Evolutionary conservation across 768 basidiomycete species (phyloP).

Genomic region (Podaxis rugospora): DNA sequence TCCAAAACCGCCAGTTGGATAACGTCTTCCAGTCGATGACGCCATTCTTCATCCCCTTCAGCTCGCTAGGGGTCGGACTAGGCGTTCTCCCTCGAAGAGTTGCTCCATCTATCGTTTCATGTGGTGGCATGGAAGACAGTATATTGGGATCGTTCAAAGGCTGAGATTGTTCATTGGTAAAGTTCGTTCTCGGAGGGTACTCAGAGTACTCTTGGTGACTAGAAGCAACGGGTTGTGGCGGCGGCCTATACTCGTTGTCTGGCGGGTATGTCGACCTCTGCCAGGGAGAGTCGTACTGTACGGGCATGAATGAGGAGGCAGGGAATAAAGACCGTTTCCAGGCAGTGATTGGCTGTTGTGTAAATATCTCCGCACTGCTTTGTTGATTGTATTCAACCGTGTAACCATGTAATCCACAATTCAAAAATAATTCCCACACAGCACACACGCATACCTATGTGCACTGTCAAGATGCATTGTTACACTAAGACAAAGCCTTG

Average conservation of each 20-base stretch:
- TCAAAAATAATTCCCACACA: too few relatives aligned
- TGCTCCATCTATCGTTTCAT: neutral
- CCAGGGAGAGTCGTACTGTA: neutral
- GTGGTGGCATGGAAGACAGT: neutral
- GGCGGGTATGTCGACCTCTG: neutral
- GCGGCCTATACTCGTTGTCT: neutral
- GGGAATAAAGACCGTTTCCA: neutral
- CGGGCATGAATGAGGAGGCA: neutral
- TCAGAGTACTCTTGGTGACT: neutral
- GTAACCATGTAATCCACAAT: neutral
- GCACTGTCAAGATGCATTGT: too few relatives aligned
- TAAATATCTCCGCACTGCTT: conserved; percentile 4
- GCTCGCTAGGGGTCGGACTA: conserved; percentile 63
- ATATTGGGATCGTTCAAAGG: neutral
- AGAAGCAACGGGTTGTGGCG: neutral
- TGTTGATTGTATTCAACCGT: neutral
- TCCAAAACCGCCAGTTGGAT: conserved; percentile 44
- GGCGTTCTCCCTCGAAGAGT: conserved; percentile 37
- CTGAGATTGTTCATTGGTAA: neutral
- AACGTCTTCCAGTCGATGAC: conserved; percentile 44
- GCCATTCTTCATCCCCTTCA: conserved; percentile 34
- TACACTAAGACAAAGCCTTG: neutral
- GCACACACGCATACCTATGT: too few relatives aligned
- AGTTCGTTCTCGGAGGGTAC: neutral
- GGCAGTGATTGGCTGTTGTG: conserved; percentile 3